Evolutionary conservation across 768 basidiomycete genomes (phyloP).

Genomic region (Hygrophoropsis aurantiaca): DNA sequence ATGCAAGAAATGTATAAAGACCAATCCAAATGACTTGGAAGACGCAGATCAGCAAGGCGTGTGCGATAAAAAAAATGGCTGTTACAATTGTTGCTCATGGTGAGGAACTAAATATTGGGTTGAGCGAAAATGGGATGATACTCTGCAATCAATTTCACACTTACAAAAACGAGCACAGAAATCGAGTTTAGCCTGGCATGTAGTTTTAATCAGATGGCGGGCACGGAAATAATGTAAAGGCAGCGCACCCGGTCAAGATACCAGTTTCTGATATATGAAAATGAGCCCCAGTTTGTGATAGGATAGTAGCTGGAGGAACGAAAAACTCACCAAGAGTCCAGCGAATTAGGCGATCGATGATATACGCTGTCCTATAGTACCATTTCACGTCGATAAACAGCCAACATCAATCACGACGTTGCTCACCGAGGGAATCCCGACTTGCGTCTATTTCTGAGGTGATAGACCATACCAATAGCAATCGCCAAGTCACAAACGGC

Average conservation of each 20-base stretch:
- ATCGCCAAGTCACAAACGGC: not conserved
- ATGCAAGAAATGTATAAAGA: not conserved
- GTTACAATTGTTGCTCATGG: conserved; percentile 1
- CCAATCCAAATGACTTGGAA: conserved; percentile 1
- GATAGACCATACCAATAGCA: not conserved
- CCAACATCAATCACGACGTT: too few species aligned
- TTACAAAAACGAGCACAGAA: not conserved
- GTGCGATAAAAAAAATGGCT: not conserved
- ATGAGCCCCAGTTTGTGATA: too few species aligned
- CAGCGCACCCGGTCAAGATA: not conserved
- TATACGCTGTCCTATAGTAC: not conserved
- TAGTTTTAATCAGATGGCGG: not conserved
- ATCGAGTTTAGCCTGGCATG: not conserved
- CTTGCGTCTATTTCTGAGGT: not conserved
- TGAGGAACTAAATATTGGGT: not conserved
- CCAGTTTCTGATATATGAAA: conserved; percentile 1
- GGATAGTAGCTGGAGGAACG: too few species aligned
- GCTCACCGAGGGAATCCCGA: not conserved
- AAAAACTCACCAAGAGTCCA: not conserved
- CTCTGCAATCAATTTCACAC: not conserved
- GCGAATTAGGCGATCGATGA: not conserved
- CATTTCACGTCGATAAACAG: not conserved
- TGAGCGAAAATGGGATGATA: too few species aligned
- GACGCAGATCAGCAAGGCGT: too few species aligned
- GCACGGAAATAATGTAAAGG: not conserved